Evolutionary conservation across 768 basidiomycete genomes (phyloP).

Genomic region (Trametes sanguinea): DNA sequence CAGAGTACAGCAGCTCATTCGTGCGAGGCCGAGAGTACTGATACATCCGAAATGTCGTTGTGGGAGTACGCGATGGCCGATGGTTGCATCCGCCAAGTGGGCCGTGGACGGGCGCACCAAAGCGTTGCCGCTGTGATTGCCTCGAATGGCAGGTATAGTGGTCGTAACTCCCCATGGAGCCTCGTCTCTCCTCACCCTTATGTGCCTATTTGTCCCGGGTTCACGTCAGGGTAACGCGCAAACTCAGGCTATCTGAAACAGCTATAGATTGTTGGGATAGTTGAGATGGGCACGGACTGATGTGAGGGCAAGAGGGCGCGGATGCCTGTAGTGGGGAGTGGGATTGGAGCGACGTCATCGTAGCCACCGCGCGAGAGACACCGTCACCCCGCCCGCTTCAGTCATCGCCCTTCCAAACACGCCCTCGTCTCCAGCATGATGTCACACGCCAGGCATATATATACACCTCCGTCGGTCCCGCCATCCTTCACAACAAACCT

Average conservation of each 20-base stretch:
- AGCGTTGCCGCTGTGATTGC: not conserved
- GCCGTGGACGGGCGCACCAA: no score
- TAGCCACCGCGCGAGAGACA: not conserved
- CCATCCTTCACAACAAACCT: not conserved
- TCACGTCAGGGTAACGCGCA: no score
- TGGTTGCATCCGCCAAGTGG: no score
- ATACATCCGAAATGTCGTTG: no score
- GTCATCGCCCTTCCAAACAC: not conserved
- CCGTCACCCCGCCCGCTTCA: not conserved
- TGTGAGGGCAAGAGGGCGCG: not conserved
- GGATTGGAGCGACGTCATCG: not conserved
- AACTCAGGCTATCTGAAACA: no score
- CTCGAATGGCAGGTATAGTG: not conserved
- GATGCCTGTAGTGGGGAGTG: not conserved
- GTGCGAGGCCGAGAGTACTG: not conserved
- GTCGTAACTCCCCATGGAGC: not conserved
- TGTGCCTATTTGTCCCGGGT: no score
- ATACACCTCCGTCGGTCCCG: not conserved
- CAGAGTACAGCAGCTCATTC: no score
- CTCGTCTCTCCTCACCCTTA: no score
- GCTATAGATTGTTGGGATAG: no score
- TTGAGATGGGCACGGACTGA: no score
- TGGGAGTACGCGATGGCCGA: no score
- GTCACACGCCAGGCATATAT: constrained; percentile 17
- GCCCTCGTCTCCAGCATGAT: constrained; percentile 15